phyloP scores from a whole-genome alignment of 768 basidiomycete species.

The Suillus subluteus region DNA sequence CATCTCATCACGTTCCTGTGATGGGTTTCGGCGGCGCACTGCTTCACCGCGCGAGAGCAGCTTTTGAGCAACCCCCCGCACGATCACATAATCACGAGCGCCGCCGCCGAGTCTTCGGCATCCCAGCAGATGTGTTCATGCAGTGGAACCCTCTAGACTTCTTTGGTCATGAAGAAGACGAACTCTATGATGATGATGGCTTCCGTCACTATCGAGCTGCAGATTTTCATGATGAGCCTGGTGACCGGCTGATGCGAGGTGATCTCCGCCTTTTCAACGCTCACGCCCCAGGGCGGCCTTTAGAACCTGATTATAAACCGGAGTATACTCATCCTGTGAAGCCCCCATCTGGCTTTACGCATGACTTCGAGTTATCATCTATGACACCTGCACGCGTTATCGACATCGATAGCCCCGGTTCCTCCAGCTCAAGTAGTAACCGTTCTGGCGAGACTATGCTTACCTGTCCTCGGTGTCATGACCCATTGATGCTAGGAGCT shows the following conservation, averaged over 20 bases:
- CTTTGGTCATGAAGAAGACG: conserved; percentile 17
- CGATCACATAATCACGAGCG: conserved; percentile 5
- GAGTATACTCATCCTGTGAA: conserved; percentile 67
- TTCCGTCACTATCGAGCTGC: conserved; percentile 16
- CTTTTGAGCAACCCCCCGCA: conserved; percentile 16
- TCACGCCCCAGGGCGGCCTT: conserved; percentile 7
- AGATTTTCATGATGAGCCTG: conserved; percentile 7
- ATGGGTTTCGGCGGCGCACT: conserved; percentile 72
- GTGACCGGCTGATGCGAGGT: conserved; percentile 3
- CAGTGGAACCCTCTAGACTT: conserved; percentile 35
- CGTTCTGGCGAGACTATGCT: conserved; percentile 45
- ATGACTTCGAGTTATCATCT: conserved; percentile 56
- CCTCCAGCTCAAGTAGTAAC: conserved; percentile 29
- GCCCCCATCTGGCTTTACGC: conserved; percentile 65
- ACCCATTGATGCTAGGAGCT: conserved; percentile 61
- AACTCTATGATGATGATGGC: conserved; percentile 23
- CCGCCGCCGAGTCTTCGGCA: conserved; percentile 24
- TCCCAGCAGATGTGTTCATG: conserved; percentile 32
- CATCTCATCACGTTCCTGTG: conserved; percentile 58
- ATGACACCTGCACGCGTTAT: conserved; percentile 39
- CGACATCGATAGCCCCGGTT: conserved; percentile 43
- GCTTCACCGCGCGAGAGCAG: conserved; percentile 43
- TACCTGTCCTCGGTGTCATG: conserved; percentile 69
- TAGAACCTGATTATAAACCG: conserved; percentile 50
- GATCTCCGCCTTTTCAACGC: conserved; percentile 5